These are phyloP conservation scores for Typha latifolia DNA, from an alignment of 176 grass and related monocot genomes.

Conservation along the genomic window DNA sequence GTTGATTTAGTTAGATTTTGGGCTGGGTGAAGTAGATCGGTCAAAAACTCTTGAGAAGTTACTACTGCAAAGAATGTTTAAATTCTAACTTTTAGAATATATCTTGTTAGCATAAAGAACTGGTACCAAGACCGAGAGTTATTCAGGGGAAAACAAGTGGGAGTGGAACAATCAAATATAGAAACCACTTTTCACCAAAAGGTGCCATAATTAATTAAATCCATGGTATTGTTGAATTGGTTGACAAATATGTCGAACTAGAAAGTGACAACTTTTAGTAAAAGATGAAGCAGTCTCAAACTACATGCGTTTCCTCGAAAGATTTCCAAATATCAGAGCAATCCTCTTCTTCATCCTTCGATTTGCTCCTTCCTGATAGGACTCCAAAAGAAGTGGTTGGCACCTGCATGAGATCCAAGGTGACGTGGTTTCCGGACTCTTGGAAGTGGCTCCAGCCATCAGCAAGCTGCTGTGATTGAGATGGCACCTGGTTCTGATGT, in stretches of 20 bases:
- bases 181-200: not conserved
- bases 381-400: constrained; percentile 18
- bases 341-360: constrained; percentile 37
- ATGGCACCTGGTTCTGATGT: constrained; percentile 3
- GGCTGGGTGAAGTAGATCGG: too few species aligned
- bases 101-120: not conserved
- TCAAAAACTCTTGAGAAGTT: too few species aligned
- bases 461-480: not conserved
- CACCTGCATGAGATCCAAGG: constrained; percentile 82
- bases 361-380: constrained; percentile 15
- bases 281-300: not conserved
- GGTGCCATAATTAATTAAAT: not conserved
- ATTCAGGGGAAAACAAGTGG: not conserved
- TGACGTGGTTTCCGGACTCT: constrained; percentile 32
- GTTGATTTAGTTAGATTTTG: too few species aligned
- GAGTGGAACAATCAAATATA: not conserved
- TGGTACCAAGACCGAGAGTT: not conserved
- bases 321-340: constrained; percentile 48
- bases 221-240: not conserved
- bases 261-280: not conserved
- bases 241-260: not conserved
- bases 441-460: constrained; percentile 11
- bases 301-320: constrained; percentile 20
- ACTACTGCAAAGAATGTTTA: too few species aligned
- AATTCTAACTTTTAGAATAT: not conserved